These are phyloP conservation scores for Phytophthora tubulina DNA, from an alignment of 352 stramenopile species.

Conservation along the genomic window DNA sequence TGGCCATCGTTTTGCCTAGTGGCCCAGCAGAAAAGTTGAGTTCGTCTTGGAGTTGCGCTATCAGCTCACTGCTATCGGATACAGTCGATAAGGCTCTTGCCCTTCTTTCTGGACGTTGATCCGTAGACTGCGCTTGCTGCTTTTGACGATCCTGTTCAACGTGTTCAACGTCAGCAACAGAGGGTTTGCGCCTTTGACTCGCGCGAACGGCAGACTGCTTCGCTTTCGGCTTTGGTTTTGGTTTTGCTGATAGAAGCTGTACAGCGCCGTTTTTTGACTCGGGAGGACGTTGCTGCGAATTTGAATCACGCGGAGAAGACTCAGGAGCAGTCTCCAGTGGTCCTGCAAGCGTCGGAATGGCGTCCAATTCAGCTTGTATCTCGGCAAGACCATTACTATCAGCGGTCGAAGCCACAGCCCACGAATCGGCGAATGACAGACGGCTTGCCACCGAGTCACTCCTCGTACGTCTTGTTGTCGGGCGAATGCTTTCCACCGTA, in stretches of 20 bases:
- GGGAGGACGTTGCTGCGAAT: neutral
- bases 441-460: slow-evolving; percentile 19
- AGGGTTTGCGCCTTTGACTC: neutral
- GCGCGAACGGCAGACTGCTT: slow-evolving; percentile 5
- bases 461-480: slow-evolving; percentile 17
- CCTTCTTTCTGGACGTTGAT: slow-evolving; percentile 12
- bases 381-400: slow-evolving; percentile 44
- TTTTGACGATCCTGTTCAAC: no score
- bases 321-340: neutral
- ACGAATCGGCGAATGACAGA: slow-evolving; percentile 31
- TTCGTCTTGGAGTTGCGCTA: slow-evolving; percentile 48
- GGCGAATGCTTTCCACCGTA: neutral
- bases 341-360: slow-evolving; percentile 12
- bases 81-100: slow-evolving; percentile 27
- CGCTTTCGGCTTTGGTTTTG: slow-evolving; percentile 19
- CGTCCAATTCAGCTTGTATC: slow-evolving; percentile 48
- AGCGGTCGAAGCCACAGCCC: slow-evolving; percentile 26
- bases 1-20: neutral
- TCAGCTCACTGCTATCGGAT: slow-evolving; percentile 43
- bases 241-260: slow-evolving; percentile 2
- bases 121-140: neutral
- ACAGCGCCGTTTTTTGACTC: neutral
- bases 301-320: neutral
- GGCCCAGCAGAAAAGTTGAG: slow-evolving; percentile 19
- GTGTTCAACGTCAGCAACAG: neutral